These are phyloP conservation scores for Pestalotiopsis sp. DNA, from an alignment of 2,329 filamentous ascomycete genomes.

Conservation along the genomic window DNA sequence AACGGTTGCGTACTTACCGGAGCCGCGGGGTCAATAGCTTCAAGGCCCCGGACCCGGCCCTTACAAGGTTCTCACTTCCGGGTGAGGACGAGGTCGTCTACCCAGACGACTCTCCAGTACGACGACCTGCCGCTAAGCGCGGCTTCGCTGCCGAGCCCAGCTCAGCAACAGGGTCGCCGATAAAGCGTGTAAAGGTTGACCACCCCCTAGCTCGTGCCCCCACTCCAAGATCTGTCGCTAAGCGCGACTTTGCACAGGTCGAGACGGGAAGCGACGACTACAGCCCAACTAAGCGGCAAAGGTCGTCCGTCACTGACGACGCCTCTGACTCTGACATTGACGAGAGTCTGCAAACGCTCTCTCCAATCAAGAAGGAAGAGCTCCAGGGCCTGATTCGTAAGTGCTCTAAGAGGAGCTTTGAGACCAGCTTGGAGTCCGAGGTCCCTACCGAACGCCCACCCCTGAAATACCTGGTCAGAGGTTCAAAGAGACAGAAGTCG, in stretches of 20 bases:
- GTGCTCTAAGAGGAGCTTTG: no score
- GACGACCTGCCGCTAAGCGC: background rate
- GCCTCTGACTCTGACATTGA: no score
- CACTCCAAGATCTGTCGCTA: background rate
- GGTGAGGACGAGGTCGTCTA: background rate
- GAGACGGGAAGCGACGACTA: background rate
- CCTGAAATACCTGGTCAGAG: no score
- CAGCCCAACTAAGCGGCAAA: no score
- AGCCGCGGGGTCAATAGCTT: background rate
- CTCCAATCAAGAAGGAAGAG: no score
- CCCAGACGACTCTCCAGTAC: background rate
- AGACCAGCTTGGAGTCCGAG: no score
- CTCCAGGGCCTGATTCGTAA: no score
- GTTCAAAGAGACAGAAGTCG: no score
- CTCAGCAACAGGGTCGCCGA: background rate
- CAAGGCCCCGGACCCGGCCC: background rate
- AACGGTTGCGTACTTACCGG: background rate
- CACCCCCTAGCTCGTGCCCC: background rate
- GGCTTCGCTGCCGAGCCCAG: background rate
- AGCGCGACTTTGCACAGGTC: background rate
- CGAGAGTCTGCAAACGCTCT: no score
- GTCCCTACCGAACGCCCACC: no score
- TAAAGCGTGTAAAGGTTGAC: background rate
- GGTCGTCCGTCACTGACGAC: no score
- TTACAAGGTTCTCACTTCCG: background rate